Conservation (phyloP, 257 asterid species). For the Nicotiana obtusifolia region DNA sequence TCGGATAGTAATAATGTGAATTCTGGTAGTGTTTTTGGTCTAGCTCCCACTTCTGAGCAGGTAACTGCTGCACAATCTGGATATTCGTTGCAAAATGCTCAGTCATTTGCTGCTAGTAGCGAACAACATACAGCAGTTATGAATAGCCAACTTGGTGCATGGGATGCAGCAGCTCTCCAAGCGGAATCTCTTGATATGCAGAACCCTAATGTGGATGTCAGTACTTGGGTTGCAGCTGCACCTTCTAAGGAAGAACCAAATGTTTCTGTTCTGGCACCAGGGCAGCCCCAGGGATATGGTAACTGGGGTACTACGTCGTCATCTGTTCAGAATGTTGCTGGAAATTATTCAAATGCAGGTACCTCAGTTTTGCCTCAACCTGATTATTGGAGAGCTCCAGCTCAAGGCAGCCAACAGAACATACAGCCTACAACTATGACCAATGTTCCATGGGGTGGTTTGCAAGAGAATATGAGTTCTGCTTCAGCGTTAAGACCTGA, state of each 20-base stretch:
- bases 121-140: slow-evolving; percentile 39
- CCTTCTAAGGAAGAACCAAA: slow-evolving; percentile 27
- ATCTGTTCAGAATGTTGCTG: slow-evolving; percentile 43
- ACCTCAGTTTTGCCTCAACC: slow-evolving; percentile 41
- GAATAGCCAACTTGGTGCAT: slow-evolving; percentile 33
- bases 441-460: slow-evolving; percentile 51
- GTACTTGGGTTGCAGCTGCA: slow-evolving; percentile 30
- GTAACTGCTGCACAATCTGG: slow-evolving; percentile 22
- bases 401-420: slow-evolving; percentile 51
- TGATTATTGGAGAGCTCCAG: slow-evolving; percentile 52
- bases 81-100: slow-evolving; percentile 26
- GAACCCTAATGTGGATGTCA: slow-evolving; percentile 41
- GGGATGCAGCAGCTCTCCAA: slow-evolving; percentile 16
- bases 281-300: slow-evolving; percentile 43
- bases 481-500: slow-evolving; percentile 37
- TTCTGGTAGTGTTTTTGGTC: slow-evolving; percentile 39
- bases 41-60: slow-evolving; percentile 43
- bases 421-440: slow-evolving; percentile 43
- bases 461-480: slow-evolving; percentile 32
- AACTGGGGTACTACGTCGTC: slow-evolving; percentile 41
- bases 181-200: slow-evolving; percentile 32
- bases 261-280: slow-evolving; percentile 26
- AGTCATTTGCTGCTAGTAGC: slow-evolving; percentile 20
- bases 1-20: slow-evolving; percentile 7
- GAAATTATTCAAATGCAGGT: slow-evolving; percentile 43